Percentiles rank a stretch among this genome's conserved stretches.
These are phyloP conservation scores for Colletotrichum tabaci DNA, from an alignment of 2,329 filamentous ascomycete species.

Conservation along the genomic window DNA sequence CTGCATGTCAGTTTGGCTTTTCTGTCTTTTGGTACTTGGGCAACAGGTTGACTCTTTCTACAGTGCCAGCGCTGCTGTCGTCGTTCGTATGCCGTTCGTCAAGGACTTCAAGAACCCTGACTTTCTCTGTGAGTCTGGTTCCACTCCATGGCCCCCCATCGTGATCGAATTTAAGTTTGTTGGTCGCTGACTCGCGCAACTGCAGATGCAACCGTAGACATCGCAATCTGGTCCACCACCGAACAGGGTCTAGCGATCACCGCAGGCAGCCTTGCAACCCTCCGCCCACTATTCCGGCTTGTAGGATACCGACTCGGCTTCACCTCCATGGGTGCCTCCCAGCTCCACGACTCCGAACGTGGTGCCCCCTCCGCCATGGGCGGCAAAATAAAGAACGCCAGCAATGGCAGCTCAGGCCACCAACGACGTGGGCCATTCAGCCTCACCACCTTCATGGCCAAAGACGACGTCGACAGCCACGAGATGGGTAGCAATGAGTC, in stretches of 20 bases:
- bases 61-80: conserved; percentile 61
- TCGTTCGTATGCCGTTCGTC: conserved; percentile 59
- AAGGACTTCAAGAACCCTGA: conserved; percentile 56
- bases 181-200: conserved; percentile 23
- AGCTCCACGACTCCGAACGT: conserved; percentile 24
- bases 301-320: conserved; percentile 53
- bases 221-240: conserved; percentile 65
- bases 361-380: conserved; percentile 33
- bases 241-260: conserved; percentile 65
- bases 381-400: conserved; percentile 25
- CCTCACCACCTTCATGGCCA: conserved; percentile 48
- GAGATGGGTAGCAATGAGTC: conserved; percentile 29
- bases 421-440: conserved; percentile 46
- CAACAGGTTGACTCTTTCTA: conserved; percentile 5
- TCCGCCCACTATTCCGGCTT: conserved; percentile 60
- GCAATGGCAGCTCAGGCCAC: conserved; percentile 21
- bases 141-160: not conserved
- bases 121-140: conserved; percentile 57
- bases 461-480: conserved; percentile 43
- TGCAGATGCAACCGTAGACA: conserved; percentile 56
- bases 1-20: conserved; percentile 58
- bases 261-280: conserved; percentile 62
- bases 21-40: not conserved
- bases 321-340: conserved; percentile 37
- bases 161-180: conserved; percentile 12